Evolutionary conservation across 805 yeast genomes (phyloP), one percentile per base, ranked within the genome.

Genomic region (Zygoascus bituminiphila): DNA sequence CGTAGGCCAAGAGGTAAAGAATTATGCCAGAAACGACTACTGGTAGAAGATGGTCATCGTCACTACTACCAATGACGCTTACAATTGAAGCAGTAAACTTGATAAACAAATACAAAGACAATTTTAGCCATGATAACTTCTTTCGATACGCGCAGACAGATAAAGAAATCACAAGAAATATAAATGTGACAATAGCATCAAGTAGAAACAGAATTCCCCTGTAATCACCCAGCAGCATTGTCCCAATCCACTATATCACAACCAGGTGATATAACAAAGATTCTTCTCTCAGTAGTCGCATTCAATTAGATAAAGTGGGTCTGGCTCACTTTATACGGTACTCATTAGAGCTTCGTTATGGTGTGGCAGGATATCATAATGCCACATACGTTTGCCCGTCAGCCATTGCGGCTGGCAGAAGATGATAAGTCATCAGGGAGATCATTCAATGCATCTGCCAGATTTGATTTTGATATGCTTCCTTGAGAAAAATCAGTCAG

Each of bases 401-500:
- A 36, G 14, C 39, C 39, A 36, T 36, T 36, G 10, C 20, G 33
- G 35, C 44, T 41, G 7, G 44, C 17, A 2, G 44, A 41, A n/a
- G 44, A 41, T 14, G 44, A 41, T 4, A 36, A 36, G 22, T 36
- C 39, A 36, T 36, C 39, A 15, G 39, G 39, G 10, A 41, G 20
- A 10, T 41, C 44, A 24, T 41, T 41, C 33, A 41, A 24, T 8
- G 19, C 44, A n/a, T 41, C 44, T 25, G 25, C 44, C 26, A 41
- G 22, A 3, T 15, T 35, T 15, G 44, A 41, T 25, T 41, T 41
- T 4, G 31, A 22, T n/a, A 41, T 24, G n/a, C 44, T 41, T 5
- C 36, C 44, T 25, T 41, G 44, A 24, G 44, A 41, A 12, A 19
- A 24, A 25, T 41, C 44, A 9, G 44, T 25, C 4, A 24, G 17